Evolutionary conservation across 306 rosid species (phyloP), one percentile per base, ranked within the genome.

Genomic region (Prunus dulcis): DNA sequence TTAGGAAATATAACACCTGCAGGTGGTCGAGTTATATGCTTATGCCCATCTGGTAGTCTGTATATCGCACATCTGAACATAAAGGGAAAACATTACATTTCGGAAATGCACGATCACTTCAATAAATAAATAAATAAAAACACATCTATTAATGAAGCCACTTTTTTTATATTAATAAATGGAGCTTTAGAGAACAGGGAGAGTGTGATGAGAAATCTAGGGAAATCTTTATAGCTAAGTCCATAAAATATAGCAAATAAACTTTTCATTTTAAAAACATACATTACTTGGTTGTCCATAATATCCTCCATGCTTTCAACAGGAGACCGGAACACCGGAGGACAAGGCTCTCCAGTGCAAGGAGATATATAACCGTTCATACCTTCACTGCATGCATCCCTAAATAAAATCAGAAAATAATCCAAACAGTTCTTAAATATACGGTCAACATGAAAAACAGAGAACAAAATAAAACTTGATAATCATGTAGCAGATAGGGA

Each of bases 231-330:
- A 12, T 20, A 4, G 23, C 0, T 1, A 14, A 27, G 51, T 10
- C 7, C 10, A 19, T 7, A 19, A 6, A 17, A 22, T 13, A 25
- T 7, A 41, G 73, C n/a, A 64, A 38, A 61, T 43, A 60, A 53
- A 20, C 41, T 45, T 60, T 10, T 0, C 15, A 34, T 30, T 49
- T 70, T 28, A 64, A 71, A 73, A 47, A 77, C 97, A 87, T 86
- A 96, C 99, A 93, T 81, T 84, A 96, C 99, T 86, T 96, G 97
- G 73, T 96, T 96, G 83, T 93, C 96, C 86, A 91, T 82, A 70
- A 96, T 89, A 84, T 96, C 98, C 84, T 93, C 96, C 97, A 96
- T 68, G 78, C 88, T 85, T 73, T 66, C 77, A 79, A 96, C 88
- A 79, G 99, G 99, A 64, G 99, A 96, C 83, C 97, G 89, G 67